phyloP scores from a whole-genome alignment of 352 stramenopile genomes.

The Globisporangium cylindrosporum region DNA sequence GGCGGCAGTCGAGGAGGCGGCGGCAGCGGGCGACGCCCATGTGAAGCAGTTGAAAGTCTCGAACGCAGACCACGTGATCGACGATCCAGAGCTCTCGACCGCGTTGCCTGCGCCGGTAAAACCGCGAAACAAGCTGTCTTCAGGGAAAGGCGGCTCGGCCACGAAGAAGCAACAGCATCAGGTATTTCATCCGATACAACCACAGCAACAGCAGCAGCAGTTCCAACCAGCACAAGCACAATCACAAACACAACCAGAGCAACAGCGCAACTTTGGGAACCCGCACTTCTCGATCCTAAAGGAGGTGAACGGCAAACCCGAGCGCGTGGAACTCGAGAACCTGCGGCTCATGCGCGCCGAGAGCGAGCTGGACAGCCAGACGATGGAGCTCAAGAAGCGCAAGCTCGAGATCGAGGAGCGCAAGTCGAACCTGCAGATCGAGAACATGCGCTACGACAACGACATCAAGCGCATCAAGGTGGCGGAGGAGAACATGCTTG shows the following conservation, averaged over 20 bases:
- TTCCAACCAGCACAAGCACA: not conserved
- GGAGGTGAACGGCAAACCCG: conserved; percentile 11
- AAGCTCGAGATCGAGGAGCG: conserved; percentile 12
- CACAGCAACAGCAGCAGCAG: conserved; percentile 9
- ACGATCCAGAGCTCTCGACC: conserved; percentile 4
- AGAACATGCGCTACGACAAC: conserved; percentile 19
- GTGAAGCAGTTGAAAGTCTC: conserved; percentile 7
- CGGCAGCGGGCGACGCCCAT: not conserved
- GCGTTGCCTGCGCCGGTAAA: not conserved
- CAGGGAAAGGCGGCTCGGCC: not conserved
- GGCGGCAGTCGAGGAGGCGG: not conserved
- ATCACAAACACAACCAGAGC: not conserved
- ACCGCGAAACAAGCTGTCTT: not conserved
- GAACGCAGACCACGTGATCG: not conserved
- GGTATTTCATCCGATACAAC: not conserved
- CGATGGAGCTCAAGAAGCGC: conserved; percentile 9
- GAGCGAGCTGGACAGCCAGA: not conserved
- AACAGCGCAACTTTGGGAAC: not conserved
- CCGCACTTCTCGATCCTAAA: conserved; percentile 16
- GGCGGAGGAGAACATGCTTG: conserved; percentile 25
- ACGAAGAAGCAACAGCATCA: conserved; percentile 1
- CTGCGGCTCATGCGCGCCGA: conserved; percentile 7
- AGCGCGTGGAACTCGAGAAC: conserved; percentile 15
- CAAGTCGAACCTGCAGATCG: conserved; percentile 14
- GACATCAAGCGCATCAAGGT: conserved; percentile 18